phyloP scores from a whole-genome alignment of 345 rosid genomes.

The Corymbia maculata region DNA sequence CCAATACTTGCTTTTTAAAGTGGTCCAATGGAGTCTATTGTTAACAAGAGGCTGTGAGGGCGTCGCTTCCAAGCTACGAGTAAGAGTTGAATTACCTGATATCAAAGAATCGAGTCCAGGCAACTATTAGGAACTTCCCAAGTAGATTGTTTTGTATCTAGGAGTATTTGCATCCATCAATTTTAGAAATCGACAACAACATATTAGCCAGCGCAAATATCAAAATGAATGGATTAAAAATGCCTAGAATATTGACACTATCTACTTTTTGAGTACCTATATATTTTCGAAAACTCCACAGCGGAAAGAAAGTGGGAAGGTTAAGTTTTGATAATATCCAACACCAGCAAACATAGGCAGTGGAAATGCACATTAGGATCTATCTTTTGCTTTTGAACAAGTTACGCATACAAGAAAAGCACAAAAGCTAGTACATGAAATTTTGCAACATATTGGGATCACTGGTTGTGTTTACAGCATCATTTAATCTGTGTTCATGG shows the following conservation, averaged over 20 bases:
- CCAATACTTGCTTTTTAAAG: background rate
- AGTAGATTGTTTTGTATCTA: background rate
- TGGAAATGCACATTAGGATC: background rate
- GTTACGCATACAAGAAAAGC: background rate
- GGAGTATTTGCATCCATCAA: background rate
- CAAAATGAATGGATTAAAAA: background rate
- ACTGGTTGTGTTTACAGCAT: background rate
- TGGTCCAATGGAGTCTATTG: slow-evolving; percentile 26
- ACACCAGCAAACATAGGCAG: background rate
- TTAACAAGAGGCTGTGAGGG: slow-evolving; percentile 6
- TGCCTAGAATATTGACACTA: background rate
- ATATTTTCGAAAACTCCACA: background rate
- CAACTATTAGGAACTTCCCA: background rate
- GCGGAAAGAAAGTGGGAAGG: background rate
- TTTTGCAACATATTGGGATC: background rate
- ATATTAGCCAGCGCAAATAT: background rate
- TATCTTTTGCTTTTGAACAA: background rate
- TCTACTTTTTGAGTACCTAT: background rate
- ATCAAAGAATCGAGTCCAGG: background rate
- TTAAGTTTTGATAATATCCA: background rate
- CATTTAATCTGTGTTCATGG: background rate
- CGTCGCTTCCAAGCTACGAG: background rate
- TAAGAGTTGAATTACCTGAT: background rate
- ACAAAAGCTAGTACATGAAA: background rate
- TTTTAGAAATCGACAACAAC: background rate